A percentile compares a stretch with the other conserved stretches of the same genome.
Conservation (phyloP, 2,329 filamentous ascomycete genomes). For the Diaporthe aspalathi region DNA sequence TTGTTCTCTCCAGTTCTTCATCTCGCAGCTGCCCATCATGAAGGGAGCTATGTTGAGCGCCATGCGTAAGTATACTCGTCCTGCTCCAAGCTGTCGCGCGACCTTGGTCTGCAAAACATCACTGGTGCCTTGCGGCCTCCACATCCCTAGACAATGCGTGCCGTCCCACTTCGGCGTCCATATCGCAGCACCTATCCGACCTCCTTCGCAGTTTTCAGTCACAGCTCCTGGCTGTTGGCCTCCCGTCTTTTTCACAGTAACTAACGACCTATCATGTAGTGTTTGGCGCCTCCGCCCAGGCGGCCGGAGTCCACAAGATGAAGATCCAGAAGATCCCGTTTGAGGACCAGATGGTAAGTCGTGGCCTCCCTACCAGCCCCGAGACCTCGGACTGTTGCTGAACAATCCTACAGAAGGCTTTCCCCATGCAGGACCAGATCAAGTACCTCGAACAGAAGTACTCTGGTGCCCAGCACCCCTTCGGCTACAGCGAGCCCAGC, state of each 20-base stretch:
- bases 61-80: slow-evolving; percentile 36
- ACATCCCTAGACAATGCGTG: not conserved
- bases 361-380: not conserved
- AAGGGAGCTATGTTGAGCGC: slow-evolving; percentile 83
- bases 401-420: slow-evolving; percentile 67
- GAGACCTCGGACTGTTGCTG: slow-evolving; percentile 27
- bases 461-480: slow-evolving; percentile 68
- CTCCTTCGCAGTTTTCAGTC: not conserved
- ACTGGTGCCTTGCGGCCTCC: slow-evolving; percentile 17
- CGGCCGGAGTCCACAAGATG: slow-evolving; percentile 90
- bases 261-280: slow-evolving; percentile 37
- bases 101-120: slow-evolving; percentile 10
- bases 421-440: slow-evolving; percentile 84
- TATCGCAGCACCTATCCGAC: not conserved
- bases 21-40: slow-evolving; percentile 69
- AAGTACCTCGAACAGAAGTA: slow-evolving; percentile 94
- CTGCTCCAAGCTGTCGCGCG: slow-evolving; percentile 30
- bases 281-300: slow-evolving; percentile 72
- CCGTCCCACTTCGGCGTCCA: not conserved
- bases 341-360: slow-evolving; percentile 87
- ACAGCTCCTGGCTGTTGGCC: not conserved
- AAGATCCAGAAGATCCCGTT: slow-evolving; percentile 97
- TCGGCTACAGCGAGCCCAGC: slow-evolving; percentile 37
- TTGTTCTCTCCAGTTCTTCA: slow-evolving; percentile 22
- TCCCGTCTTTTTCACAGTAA: slow-evolving; percentile 74